These are phyloP conservation scores for Boletus reticuloceps DNA, from an alignment of 768 basidiomycete genomes.

Conservation along the genomic window DNA sequence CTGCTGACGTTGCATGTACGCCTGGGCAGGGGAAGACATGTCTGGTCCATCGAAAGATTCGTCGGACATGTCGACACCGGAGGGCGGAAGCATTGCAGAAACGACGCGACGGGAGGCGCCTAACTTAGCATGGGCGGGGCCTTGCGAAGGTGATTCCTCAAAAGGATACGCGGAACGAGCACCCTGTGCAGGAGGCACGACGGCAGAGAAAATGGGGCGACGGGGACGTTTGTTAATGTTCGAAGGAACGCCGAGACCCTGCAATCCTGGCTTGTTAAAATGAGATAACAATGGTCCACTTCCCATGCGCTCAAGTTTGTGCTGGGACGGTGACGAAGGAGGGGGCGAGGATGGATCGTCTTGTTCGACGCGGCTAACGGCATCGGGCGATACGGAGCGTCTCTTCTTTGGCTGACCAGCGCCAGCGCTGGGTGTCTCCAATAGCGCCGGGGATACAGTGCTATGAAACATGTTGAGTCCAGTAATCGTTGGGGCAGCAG, in stretches of 20 bases:
- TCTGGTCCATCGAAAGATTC: slow-evolving; percentile 54
- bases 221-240: slow-evolving; percentile 58
- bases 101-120: slow-evolving; percentile 68
- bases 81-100: slow-evolving; percentile 61
- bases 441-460: slow-evolving; percentile 46
- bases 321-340: slow-evolving; percentile 45
- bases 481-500: slow-evolving; percentile 51
- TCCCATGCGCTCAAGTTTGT: slow-evolving; percentile 45
- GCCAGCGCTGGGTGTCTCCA: slow-evolving; percentile 42
- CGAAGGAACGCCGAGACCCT: slow-evolving; percentile 53
- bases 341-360: slow-evolving; percentile 49
- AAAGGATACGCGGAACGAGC: slow-evolving; percentile 44
- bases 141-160: slow-evolving; percentile 31
- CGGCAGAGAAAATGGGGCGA: slow-evolving; percentile 65
- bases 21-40: slow-evolving; percentile 78
- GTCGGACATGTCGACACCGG: slow-evolving; percentile 46
- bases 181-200: slow-evolving; percentile 45
- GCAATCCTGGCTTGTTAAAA: slow-evolving; percentile 51
- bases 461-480: slow-evolving; percentile 66
- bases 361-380: slow-evolving; percentile 35
- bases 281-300: slow-evolving; percentile 33
- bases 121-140: slow-evolving; percentile 23
- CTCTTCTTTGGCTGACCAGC: slow-evolving; percentile 49
- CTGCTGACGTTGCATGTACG: slow-evolving; percentile 75
- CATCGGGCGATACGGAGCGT: slow-evolving; percentile 58